Percentiles rank a stretch among this genome's conserved stretches.
phyloP scores from a whole-genome alignment of 2,329 filamentous ascomycete genomes.

The Aspergillus alliaceus region DNA sequence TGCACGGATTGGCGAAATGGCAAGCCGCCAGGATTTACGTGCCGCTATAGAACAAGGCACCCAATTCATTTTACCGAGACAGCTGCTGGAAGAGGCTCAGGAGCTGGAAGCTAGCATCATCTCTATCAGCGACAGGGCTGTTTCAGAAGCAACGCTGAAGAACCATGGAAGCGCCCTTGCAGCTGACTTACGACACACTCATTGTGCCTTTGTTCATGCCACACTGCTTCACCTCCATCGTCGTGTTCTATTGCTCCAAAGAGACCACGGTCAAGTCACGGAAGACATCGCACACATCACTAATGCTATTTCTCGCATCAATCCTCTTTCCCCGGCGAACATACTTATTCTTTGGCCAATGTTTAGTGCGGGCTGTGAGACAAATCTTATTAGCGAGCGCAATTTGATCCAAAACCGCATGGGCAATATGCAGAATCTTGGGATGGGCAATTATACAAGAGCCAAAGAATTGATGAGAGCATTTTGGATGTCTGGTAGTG shows the following conservation, averaged over 20 bases:
- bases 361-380: slow-evolving; percentile 34
- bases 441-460: slow-evolving; percentile 31
- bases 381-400: slow-evolving; percentile 15
- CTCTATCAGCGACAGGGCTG: slow-evolving; percentile 9
- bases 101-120: slow-evolving; percentile 12
- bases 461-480: slow-evolving; percentile 17
- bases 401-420: slow-evolving; percentile 23
- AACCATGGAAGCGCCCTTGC: slow-evolving; percentile 10
- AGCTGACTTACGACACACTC: slow-evolving; percentile 22
- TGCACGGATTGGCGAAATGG: slow-evolving; percentile 21
- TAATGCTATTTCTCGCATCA: slow-evolving; percentile 17
- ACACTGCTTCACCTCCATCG: slow-evolving; percentile 30
- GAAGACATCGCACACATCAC: slow-evolving; percentile 21
- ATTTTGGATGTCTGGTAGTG: slow-evolving; percentile 23
- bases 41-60: background rate
- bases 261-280: slow-evolving; percentile 18
- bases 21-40: background rate
- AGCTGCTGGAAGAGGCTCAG: slow-evolving; percentile 4
- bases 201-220: slow-evolving; percentile 28
- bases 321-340: slow-evolving; percentile 24
- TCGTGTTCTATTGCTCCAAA: slow-evolving; percentile 22
- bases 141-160: background rate
- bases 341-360: slow-evolving; percentile 33
- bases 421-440: slow-evolving; percentile 27
- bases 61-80: background rate